These are phyloP conservation scores for Chlorella sorokiniana DNA, from an alignment of 139 green algal species.

Conservation along the genomic window DNA sequence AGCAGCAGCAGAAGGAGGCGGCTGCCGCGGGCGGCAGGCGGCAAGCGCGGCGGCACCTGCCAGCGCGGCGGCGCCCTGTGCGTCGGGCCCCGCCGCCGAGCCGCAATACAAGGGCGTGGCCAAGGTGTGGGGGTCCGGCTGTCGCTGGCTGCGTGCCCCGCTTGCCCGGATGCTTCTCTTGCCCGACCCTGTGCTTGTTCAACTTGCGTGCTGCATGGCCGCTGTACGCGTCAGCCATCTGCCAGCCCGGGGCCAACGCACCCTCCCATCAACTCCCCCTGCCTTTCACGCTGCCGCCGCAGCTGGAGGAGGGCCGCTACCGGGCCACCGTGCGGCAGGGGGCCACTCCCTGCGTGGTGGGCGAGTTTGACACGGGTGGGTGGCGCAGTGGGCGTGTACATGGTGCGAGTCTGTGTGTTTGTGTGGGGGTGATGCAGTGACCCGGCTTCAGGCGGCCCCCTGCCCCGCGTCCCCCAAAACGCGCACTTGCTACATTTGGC, in stretches of 20 bases:
- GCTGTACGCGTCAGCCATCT: no score
- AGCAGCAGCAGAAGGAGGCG: constrained; percentile 16
- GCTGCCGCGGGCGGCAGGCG: neutral
- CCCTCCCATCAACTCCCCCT: neutral
- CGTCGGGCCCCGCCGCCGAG: neutral
- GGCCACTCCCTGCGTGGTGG: neutral
- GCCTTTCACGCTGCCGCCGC: neutral
- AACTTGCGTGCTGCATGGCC: no score
- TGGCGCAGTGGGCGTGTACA: neutral
- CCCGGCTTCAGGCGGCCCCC: no score
- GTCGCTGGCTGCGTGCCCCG: neutral
- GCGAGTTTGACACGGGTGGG: neutral
- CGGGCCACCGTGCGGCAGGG: neutral
- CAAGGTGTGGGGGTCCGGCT: neutral
- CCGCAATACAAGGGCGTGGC: neutral
- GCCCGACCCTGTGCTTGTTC: no score
- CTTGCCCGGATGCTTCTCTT: no score
- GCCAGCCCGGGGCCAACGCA: neutral
- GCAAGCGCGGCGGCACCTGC: neutral
- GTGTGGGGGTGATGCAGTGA: no score
- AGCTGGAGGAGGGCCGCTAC: neutral
- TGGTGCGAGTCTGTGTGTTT: no score
- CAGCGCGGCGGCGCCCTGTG: neutral
- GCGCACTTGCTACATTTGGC: no score
- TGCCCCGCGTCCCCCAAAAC: no score